Evolutionary conservation across 2,329 filamentous ascomycete species (phyloP), one percentile per base, ranked within the genome.

Genomic region (Hypoxylon sp.): DNA sequence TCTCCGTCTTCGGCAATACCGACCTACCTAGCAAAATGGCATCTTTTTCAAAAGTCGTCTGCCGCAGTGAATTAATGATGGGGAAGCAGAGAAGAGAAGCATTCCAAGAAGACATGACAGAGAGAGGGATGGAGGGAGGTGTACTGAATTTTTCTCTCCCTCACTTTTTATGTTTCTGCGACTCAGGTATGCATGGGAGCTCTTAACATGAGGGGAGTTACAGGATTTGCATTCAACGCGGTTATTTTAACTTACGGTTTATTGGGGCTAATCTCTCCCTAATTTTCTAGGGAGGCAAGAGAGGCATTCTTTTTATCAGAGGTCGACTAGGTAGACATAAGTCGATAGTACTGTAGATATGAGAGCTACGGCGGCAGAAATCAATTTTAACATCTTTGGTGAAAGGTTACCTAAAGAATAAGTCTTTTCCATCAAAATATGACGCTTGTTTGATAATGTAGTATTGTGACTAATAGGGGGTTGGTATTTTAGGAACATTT

Each of bases 191-290:
- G 32, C 32, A 37, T 37, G 6, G 32, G 32, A n/a, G 32, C 32
- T 37, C 32, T 37, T 37, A 37, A 37, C 32, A 37, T n/a, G 32
- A 37, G 32, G 32, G 32, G 32, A 37, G 32, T 37, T 37, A 15
- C 13, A n/a, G 32, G 32, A 37, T n/a, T 37, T 37, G 32, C 32
- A 37, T 37, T 37, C 32, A 37, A 37, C 32, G 13, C 11, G 13
- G 24, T 26, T 4, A 26, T 26, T 26, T 26, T 4, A 26, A 4
- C n/a, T n/a, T n/a, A n/a, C n/a, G n/a, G n/a, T n/a, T n/a, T n/a
- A n/a, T n/a, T n/a, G n/a, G n/a, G n/a, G n/a, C n/a, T n/a, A n/a
- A n/a, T n/a, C n/a, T n/a, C n/a, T n/a, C n/a, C n/a, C n/a, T n/a
- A n/a, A n/a, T n/a, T n/a, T n/a, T n/a, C n/a, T n/a, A n/a, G n/a